Percentiles rank a stretch among this genome's conserved stretches.
Conservation (phyloP, 441 rosid genomes). For the Erodium moschatum region DNA sequence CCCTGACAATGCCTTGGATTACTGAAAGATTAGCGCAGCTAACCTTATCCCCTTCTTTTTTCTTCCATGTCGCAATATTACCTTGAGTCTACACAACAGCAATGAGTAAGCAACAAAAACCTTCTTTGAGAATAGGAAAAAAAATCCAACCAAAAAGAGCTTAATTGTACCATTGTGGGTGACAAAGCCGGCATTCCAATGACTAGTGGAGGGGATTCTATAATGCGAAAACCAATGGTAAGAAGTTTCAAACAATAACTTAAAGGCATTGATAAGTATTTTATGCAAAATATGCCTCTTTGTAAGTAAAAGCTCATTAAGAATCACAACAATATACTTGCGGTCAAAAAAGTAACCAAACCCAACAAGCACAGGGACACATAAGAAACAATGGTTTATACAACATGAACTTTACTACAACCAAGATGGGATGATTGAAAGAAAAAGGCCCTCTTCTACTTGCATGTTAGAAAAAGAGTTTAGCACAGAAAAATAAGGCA, state of each 20-base stretch:
- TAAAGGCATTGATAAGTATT: too few relatives aligned
- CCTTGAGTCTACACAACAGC: constrained; percentile 71
- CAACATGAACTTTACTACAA: too few relatives aligned
- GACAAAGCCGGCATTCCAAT: constrained; percentile 94
- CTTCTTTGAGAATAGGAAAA: constrained; percentile 19
- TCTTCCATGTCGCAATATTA: constrained; percentile 77
- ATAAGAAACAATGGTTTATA: too few relatives aligned
- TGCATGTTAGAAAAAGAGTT: too few relatives aligned
- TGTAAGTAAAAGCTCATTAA: neutral
- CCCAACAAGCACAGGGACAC: too few relatives aligned
- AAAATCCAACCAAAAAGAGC: constrained; percentile 9
- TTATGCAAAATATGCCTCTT: neutral
- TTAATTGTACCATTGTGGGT: constrained; percentile 78
- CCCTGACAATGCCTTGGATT: neutral
- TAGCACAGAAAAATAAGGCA: too few relatives aligned
- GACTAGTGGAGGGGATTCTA: constrained; percentile 51
- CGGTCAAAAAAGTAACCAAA: too few relatives aligned
- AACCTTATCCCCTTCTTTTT: constrained; percentile 97
- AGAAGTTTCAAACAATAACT: neutral
- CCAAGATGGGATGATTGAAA: too few relatives aligned
- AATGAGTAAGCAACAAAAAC: constrained; percentile 20
- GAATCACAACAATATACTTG: too few relatives aligned
- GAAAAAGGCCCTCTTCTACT: too few relatives aligned
- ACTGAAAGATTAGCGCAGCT: constrained; percentile 19
- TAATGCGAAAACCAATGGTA: constrained; percentile 18